Evolutionary conservation across 768 basidiomycete genomes (phyloP).

Genomic region (Leccinum olivaceopallidum): DNA sequence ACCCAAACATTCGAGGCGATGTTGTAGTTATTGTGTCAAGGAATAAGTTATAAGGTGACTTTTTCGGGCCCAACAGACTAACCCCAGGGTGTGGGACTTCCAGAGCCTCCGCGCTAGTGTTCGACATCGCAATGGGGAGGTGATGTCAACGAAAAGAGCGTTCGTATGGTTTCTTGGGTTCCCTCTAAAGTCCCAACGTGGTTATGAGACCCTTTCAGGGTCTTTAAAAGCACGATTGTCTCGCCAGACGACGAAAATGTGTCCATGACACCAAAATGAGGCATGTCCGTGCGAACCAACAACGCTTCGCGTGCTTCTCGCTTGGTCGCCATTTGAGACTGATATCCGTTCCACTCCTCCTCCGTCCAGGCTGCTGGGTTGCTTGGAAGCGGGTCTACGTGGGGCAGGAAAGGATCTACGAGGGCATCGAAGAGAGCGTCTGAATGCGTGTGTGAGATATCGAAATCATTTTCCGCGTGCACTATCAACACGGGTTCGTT

Average conservation of each 20-base stretch:
- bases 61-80: background rate
- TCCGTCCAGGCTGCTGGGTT: constrained; percentile 29
- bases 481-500: constrained; percentile 68
- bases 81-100: background rate
- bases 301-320: constrained; percentile 42
- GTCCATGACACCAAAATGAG: constrained; percentile 52
- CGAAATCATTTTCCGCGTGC: constrained; percentile 74
- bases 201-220: constrained; percentile 58
- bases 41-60: background rate
- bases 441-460: constrained; percentile 74
- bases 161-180: constrained; percentile 60
- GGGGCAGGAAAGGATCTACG: constrained; percentile 61
- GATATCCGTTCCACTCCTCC: constrained; percentile 48
- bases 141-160: constrained; percentile 23
- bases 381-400: constrained; percentile 39
- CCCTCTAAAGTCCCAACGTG: constrained; percentile 62
- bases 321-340: constrained; percentile 41
- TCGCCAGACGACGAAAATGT: constrained; percentile 47
- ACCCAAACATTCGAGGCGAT: background rate
- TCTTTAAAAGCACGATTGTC: constrained; percentile 58
- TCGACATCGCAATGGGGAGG: background rate
- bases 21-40: background rate
- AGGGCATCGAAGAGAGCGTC: constrained; percentile 66
- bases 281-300: constrained; percentile 46
- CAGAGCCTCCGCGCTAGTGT: background rate